Conservation (phyloP, 2,329 filamentous ascomycete genomes). For the Paramyrothecium sp. region DNA sequence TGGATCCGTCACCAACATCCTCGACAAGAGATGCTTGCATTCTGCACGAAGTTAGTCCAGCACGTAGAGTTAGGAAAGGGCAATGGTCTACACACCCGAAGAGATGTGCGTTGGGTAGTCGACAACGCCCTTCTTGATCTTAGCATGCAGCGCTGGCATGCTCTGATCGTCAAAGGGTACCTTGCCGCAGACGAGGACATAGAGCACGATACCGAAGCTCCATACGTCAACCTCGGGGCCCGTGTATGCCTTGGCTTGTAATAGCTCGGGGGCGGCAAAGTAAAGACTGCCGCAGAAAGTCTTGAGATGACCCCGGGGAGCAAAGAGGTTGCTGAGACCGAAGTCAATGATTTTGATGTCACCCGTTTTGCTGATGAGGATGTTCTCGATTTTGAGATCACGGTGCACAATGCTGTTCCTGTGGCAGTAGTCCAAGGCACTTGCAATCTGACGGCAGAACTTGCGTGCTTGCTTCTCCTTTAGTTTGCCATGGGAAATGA, state of each 20-base stretch:
- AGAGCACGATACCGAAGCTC: slow-evolving; percentile 98
- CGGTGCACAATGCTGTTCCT: slow-evolving; percentile 97
- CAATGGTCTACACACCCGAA: slow-evolving; percentile 59
- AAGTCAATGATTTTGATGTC: slow-evolving; percentile 99
- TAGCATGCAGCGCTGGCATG: slow-evolving; percentile 96
- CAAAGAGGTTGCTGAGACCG: slow-evolving; percentile 93
- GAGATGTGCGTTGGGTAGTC: slow-evolving; percentile 95
- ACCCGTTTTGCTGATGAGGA: slow-evolving; percentile 96
- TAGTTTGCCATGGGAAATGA: slow-evolving; percentile 94
- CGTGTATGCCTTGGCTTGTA: slow-evolving; percentile 92
- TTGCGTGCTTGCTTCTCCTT: slow-evolving; percentile 99
- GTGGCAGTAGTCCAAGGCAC: slow-evolving; percentile 95
- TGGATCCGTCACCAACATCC: slow-evolving; percentile 95
- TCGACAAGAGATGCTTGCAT: slow-evolving; percentile 86
- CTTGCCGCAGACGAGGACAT: slow-evolving; percentile 95
- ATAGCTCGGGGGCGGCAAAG: slow-evolving; percentile 91
- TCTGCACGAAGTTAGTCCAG: slow-evolving; percentile 54
- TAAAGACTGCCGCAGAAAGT: slow-evolving; percentile 98
- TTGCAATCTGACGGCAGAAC: slow-evolving; percentile 95
- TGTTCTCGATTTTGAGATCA: slow-evolving; percentile 98
- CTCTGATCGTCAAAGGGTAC: slow-evolving; percentile 99
- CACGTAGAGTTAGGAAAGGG: not conserved
- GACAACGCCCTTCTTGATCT: slow-evolving; percentile 96
- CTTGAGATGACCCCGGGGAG: slow-evolving; percentile 80
- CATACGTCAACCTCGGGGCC: slow-evolving; percentile 97